These are phyloP conservation scores for Pugionium dolabratum DNA, from an alignment of 345 rosid genomes.

Conservation along the genomic window DNA sequence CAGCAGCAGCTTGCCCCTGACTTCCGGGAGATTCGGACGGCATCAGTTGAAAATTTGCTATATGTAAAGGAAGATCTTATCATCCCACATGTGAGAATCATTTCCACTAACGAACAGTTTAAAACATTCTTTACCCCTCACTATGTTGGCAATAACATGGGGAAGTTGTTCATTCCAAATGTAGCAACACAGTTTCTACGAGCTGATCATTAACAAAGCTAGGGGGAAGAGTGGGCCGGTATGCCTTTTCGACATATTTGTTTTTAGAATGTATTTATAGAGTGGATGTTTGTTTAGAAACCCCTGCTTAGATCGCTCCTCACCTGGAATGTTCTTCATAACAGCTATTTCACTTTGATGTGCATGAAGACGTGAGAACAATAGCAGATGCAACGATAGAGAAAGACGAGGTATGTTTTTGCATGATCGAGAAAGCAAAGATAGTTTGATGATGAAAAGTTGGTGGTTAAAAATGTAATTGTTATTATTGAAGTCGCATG, in stretches of 20 bases:
- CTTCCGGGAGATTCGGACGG: constrained; percentile 89
- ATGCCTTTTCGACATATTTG: constrained; percentile 17
- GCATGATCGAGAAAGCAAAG: neutral
- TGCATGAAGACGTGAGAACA: constrained; percentile 95
- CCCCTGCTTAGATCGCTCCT: neutral
- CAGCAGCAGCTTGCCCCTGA: constrained; percentile 99
- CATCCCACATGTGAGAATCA: constrained; percentile 85
- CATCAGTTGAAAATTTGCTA: constrained; percentile 92
- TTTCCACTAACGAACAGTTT: constrained; percentile 1
- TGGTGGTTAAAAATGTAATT: neutral
- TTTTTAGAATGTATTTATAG: neutral
- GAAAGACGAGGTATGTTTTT: constrained; percentile 78
- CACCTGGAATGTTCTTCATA: neutral
- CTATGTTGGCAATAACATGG: constrained; percentile 13
- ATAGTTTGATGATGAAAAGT: neutral
- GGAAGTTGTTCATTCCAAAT: constrained; percentile 32
- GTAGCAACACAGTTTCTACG: constrained; percentile 99
- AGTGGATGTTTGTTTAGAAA: neutral
- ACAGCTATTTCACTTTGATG: constrained; percentile 98
- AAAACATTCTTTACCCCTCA: too few relatives aligned
- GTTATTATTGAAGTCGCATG: constrained; percentile 67
- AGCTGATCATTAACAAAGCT: constrained; percentile 91
- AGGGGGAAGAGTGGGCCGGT: constrained; percentile 99
- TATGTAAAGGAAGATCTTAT: constrained; percentile 98
- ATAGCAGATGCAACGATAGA: constrained; percentile 97